A percentile compares a stretch with the other conserved stretches of the same genome.
phyloP scores from a whole-genome alignment of 1,139 yeast genomes.

The Geotrichum fermentans region DNA sequence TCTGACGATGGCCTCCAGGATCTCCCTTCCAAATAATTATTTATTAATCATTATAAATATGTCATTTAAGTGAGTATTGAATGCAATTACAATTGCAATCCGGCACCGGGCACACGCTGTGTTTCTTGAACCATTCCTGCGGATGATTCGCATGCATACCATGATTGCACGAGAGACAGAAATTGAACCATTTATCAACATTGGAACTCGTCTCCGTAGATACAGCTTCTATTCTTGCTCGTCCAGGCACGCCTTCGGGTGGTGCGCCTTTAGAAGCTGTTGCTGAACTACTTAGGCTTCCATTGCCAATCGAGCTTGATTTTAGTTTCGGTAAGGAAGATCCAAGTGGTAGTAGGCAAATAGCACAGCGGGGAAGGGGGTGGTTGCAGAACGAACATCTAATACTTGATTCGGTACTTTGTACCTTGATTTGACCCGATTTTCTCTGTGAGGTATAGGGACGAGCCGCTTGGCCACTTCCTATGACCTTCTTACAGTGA shows the following conservation, averaged over 20 bases:
- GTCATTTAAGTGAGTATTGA: slow-evolving; percentile 11
- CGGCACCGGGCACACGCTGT: slow-evolving; percentile 88
- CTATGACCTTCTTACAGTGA: slow-evolving; percentile 58
- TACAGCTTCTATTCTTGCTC: slow-evolving; percentile 19
- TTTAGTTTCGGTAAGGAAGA: slow-evolving; percentile 44
- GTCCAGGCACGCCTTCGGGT: background rate
- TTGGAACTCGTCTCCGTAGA: slow-evolving; percentile 21
- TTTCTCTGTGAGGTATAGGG: slow-evolving; percentile 1
- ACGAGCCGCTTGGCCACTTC: slow-evolving; percentile 3
- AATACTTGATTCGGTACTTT: slow-evolving; percentile 15
- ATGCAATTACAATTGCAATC: slow-evolving; percentile 84
- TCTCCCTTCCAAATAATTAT: background rate
- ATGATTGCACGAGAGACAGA: slow-evolving; percentile 85
- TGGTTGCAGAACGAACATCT: slow-evolving; percentile 81
- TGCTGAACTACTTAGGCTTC: background rate
- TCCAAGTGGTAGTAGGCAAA: slow-evolving; percentile 79
- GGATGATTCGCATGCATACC: slow-evolving; percentile 96
- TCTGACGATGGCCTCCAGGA: slow-evolving; percentile 29
- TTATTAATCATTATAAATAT: background rate
- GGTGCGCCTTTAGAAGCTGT: background rate
- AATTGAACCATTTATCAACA: slow-evolving; percentile 63
- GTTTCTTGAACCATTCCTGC: slow-evolving; percentile 88
- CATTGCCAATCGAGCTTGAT: slow-evolving; percentile 21
- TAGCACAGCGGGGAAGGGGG: slow-evolving; percentile 87
- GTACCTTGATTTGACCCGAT: slow-evolving; percentile 7